phyloP scores from a whole-genome alignment of 495 filamentous ascomycete species.

The Rostrohypoxylon terebratum region DNA sequence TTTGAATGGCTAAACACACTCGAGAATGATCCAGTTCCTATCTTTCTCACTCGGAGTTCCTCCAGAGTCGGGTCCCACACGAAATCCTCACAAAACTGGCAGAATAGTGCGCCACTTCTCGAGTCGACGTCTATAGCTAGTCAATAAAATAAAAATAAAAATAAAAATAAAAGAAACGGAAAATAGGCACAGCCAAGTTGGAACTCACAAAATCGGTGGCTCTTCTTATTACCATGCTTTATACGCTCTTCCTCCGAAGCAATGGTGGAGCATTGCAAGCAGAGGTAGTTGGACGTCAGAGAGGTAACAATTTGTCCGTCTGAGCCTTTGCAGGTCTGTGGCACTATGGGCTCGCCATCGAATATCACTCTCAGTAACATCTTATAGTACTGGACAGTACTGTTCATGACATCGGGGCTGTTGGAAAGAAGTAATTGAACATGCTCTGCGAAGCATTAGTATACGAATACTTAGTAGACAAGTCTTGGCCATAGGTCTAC shows the following conservation, averaged over 20 bases:
- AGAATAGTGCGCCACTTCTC: conserved; percentile 78
- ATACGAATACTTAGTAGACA: not conserved
- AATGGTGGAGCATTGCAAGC: conserved; percentile 74
- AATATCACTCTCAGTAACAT: conserved; percentile 63
- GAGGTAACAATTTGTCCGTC: conserved; percentile 60
- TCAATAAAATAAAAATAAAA: conserved; percentile 25
- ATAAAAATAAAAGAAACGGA: conserved; percentile 23
- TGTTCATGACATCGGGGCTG: conserved; percentile 60
- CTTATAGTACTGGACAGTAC: conserved; percentile 66
- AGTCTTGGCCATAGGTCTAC: not conserved
- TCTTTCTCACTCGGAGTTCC: conserved; percentile 70
- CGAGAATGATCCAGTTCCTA: conserved; percentile 65
- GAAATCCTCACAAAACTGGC: conserved; percentile 85
- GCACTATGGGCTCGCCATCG: conserved; percentile 59
- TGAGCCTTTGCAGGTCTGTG: conserved; percentile 62
- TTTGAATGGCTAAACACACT: conserved; percentile 42
- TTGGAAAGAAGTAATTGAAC: conserved; percentile 64
- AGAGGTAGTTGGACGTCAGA: conserved; percentile 73
- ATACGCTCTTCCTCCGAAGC: conserved; percentile 66
- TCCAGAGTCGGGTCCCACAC: conserved; percentile 89
- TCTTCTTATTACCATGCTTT: conserved; percentile 68
- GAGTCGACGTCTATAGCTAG: conserved; percentile 79
- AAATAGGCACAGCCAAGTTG: not conserved
- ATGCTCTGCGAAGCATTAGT: conserved; percentile 60
- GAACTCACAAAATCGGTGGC: conserved; percentile 73